phyloP scores from a whole-genome alignment of 2,329 filamentous ascomycete species.

The Rhinocladiella similis region DNA sequence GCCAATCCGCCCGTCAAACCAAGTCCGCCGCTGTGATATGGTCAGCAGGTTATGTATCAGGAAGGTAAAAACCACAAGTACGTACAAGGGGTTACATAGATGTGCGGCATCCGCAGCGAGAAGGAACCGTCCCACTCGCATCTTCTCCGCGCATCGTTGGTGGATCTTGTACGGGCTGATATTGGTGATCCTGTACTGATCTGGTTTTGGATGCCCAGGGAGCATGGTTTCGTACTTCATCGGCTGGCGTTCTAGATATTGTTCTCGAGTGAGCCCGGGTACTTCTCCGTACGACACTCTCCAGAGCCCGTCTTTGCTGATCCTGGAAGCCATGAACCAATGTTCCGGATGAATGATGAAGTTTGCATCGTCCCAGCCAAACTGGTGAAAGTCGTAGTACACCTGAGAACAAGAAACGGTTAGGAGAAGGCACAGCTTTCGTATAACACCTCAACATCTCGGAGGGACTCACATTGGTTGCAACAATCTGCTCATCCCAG shows the following conservation, averaged over 20 bases:
- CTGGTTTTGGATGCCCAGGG: slow-evolving; percentile 61
- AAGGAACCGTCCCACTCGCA: slow-evolving; percentile 57
- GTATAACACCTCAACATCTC: slow-evolving; percentile 2
- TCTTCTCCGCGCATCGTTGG: slow-evolving; percentile 58
- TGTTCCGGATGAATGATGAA: slow-evolving; percentile 63
- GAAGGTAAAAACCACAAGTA: neutral
- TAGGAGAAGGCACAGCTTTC: no score
- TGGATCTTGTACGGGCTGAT: slow-evolving; percentile 63
- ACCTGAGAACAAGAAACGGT: neutral
- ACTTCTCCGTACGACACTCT: slow-evolving; percentile 64
- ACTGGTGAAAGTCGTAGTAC: slow-evolving; percentile 8
- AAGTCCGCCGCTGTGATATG: no score
- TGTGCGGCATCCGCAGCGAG: slow-evolving; percentile 64
- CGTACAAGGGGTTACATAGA: slow-evolving; percentile 18
- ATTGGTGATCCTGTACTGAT: slow-evolving; percentile 57
- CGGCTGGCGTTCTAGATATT: slow-evolving; percentile 35
- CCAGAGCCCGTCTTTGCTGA: slow-evolving; percentile 60
- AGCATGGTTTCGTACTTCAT: slow-evolving; percentile 55
- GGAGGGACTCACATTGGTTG: slow-evolving; percentile 3
- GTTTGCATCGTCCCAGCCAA: slow-evolving; percentile 11
- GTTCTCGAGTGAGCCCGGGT: slow-evolving; percentile 41
- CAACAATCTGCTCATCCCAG: slow-evolving; percentile 10
- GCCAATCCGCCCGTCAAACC: no score
- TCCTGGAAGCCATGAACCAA: slow-evolving; percentile 62
- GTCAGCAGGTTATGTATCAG: no score